phyloP scores from a whole-genome alignment of 2,329 filamentous ascomycete species.

The Rhynchosporium graminicola region DNA sequence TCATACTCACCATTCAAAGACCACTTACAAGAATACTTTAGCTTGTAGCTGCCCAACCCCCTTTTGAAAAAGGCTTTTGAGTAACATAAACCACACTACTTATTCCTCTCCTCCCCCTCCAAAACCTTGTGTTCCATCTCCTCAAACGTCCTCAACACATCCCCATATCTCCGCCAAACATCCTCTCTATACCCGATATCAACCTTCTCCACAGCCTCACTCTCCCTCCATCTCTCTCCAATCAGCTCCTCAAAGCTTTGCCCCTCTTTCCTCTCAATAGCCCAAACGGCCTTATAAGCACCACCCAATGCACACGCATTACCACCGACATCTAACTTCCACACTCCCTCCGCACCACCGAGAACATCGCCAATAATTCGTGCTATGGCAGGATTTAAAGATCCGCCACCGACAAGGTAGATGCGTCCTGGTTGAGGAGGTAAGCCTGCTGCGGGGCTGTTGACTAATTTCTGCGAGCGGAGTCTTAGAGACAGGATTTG shows the following conservation, averaged over 20 bases:
- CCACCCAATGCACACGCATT: constrained; percentile 94
- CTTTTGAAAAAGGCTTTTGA: background rate
- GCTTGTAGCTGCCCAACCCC: background rate
- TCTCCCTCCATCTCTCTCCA: constrained; percentile 80
- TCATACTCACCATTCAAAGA: background rate
- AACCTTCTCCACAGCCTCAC: constrained; percentile 78
- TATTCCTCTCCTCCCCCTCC: constrained; percentile 41
- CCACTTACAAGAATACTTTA: background rate
- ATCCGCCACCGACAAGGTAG: constrained; percentile 93
- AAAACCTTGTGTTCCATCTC: constrained; percentile 71
- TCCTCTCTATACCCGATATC: constrained; percentile 77
- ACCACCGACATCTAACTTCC: constrained; percentile 88
- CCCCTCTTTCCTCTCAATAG: constrained; percentile 63
- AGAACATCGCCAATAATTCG: constrained; percentile 83
- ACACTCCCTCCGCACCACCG: constrained; percentile 86
- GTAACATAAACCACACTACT: background rate
- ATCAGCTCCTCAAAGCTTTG: constrained; percentile 91
- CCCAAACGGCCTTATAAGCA: constrained; percentile 96
- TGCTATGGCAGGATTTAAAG: constrained; percentile 85
- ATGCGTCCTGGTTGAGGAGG: constrained; percentile 85
- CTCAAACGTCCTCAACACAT: constrained; percentile 74
- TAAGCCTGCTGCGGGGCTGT: constrained; percentile 53
- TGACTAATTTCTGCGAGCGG: constrained; percentile 76
- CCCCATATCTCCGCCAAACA: constrained; percentile 76
- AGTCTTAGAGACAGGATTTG: constrained; percentile 90